These are phyloP conservation scores for Lyophyllum decastes DNA, from an alignment of 768 basidiomycete species.

Conservation along the genomic window DNA sequence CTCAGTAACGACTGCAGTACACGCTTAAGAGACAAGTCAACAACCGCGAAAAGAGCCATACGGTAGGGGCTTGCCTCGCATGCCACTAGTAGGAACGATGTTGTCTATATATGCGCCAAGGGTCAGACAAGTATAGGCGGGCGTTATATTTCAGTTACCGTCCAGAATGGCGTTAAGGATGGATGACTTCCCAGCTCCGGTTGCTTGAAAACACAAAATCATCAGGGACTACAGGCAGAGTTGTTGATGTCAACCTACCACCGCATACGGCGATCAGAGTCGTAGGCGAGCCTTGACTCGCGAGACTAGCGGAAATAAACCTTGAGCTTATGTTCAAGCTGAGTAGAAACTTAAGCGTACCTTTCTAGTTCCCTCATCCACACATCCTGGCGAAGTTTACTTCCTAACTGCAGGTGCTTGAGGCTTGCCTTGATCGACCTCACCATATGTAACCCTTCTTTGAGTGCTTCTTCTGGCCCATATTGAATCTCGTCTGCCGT, in stretches of 20 bases:
- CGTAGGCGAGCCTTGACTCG: slow-evolving; percentile 49
- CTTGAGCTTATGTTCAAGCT: background rate
- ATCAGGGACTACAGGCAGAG: background rate
- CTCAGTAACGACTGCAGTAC: slow-evolving; percentile 68
- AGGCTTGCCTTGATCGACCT: slow-evolving; percentile 44
- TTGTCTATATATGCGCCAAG: slow-evolving; percentile 35
- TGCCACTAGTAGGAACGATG: slow-evolving; percentile 66
- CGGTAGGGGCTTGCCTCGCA: slow-evolving; percentile 45
- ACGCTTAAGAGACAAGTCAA: slow-evolving; percentile 38
- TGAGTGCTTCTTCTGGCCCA: slow-evolving; percentile 48
- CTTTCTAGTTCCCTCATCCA: slow-evolving; percentile 56
- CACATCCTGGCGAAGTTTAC: slow-evolving; percentile 57
- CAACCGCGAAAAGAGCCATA: background rate
- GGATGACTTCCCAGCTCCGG: slow-evolving; percentile 64
- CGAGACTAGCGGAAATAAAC: slow-evolving; percentile 35
- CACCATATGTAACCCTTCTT: slow-evolving; percentile 55
- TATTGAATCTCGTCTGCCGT: slow-evolving; percentile 47
- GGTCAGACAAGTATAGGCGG: background rate
- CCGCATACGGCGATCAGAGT: slow-evolving; percentile 70
- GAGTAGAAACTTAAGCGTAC: slow-evolving; percentile 28
- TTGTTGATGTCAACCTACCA: slow-evolving; percentile 32
- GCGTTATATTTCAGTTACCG: slow-evolving; percentile 30
- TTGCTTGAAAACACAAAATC: slow-evolving; percentile 35
- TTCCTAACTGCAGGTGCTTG: slow-evolving; percentile 48
- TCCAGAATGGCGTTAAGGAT: slow-evolving; percentile 63